Conservation (phyloP, 192 early-diverging fungal genomes). For the Coemansia reversa region DNA sequence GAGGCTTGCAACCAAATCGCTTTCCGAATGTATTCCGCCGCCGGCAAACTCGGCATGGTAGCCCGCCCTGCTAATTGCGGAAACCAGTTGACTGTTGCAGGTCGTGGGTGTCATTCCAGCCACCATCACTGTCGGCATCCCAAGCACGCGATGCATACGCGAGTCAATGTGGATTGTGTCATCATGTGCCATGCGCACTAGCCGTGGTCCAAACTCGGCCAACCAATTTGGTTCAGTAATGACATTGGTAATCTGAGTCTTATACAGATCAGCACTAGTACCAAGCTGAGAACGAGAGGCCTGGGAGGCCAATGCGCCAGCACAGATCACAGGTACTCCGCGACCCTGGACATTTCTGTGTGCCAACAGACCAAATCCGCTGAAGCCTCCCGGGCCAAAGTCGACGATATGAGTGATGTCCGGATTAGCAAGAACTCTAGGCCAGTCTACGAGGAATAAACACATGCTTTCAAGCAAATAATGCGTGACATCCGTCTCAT, state of each 20-base stretch:
- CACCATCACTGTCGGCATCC: slow-evolving; percentile 91
- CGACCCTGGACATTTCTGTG: slow-evolving; percentile 85
- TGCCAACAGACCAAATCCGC: slow-evolving; percentile 81
- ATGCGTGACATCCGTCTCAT: slow-evolving; percentile 56
- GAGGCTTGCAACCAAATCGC: slow-evolving; percentile 67
- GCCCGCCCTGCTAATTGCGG: slow-evolving; percentile 84
- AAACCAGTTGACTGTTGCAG: slow-evolving; percentile 72
- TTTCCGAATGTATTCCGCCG: slow-evolving; percentile 82
- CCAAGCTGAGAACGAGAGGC: slow-evolving; percentile 59
- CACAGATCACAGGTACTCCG: slow-evolving; percentile 62
- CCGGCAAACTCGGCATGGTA: slow-evolving; percentile 90
- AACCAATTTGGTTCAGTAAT: slow-evolving; percentile 83
- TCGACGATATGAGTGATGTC: slow-evolving; percentile 85
- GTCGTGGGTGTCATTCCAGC: slow-evolving; percentile 95
- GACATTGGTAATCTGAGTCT: slow-evolving; percentile 66
- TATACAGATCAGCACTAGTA: slow-evolving; percentile 73
- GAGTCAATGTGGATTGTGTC: slow-evolving; percentile 81
- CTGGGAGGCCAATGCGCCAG: slow-evolving; percentile 14
- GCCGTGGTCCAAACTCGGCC: slow-evolving; percentile 76
- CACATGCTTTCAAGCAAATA: slow-evolving; percentile 68
- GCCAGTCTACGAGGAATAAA: slow-evolving; percentile 65
- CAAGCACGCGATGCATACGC: slow-evolving; percentile 78
- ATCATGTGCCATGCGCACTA: slow-evolving; percentile 61
- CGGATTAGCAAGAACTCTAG: slow-evolving; percentile 52
- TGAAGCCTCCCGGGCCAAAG: slow-evolving; percentile 86